These are phyloP conservation scores for Collybiopsis confluens DNA, from an alignment of 768 basidiomycete species.

Conservation along the genomic window DNA sequence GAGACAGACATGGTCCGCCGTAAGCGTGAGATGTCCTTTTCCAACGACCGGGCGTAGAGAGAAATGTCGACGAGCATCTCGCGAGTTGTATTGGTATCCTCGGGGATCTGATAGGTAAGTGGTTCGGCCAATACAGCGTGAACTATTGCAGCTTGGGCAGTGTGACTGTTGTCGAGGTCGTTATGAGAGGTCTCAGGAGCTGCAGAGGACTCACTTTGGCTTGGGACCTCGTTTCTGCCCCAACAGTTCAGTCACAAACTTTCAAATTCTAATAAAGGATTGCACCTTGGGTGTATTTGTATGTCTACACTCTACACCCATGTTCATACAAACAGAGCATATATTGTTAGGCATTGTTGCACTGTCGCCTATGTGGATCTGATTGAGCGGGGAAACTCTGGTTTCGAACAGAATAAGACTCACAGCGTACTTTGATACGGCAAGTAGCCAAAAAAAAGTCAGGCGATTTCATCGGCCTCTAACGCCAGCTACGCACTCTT, in stretches of 20 bases:
- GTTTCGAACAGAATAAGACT: slow-evolving; percentile 19
- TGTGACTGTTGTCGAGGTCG: not conserved
- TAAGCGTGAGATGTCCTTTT: not conserved
- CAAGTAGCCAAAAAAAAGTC: not conserved
- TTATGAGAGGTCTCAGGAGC: not conserved
- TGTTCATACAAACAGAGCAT: slow-evolving; percentile 35
- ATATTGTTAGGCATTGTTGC: slow-evolving; percentile 33
- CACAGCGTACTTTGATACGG: not conserved
- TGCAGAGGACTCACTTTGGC: slow-evolving; percentile 19
- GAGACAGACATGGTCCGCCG: not conserved
- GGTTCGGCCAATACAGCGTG: not conserved
- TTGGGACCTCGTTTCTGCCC: slow-evolving; percentile 7
- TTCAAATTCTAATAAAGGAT: not conserved
- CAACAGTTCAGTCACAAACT: not conserved
- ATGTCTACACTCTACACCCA: slow-evolving; percentile 33
- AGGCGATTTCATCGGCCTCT: not conserved
- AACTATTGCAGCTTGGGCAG: not conserved
- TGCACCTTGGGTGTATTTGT: slow-evolving; percentile 31
- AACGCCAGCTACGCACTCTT: no score
- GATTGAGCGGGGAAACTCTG: slow-evolving; percentile 36
- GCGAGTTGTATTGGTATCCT: not conserved
- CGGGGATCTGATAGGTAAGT: not conserved
- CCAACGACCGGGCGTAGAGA: not conserved
- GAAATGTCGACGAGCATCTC: slow-evolving; percentile 2
- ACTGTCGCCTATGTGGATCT: slow-evolving; percentile 33